Percentiles rank a stretch among this genome's conserved stretches.
Evolutionary conservation across 768 basidiomycete genomes (phyloP).

Genomic region (Nidularia pulvinata): DNA sequence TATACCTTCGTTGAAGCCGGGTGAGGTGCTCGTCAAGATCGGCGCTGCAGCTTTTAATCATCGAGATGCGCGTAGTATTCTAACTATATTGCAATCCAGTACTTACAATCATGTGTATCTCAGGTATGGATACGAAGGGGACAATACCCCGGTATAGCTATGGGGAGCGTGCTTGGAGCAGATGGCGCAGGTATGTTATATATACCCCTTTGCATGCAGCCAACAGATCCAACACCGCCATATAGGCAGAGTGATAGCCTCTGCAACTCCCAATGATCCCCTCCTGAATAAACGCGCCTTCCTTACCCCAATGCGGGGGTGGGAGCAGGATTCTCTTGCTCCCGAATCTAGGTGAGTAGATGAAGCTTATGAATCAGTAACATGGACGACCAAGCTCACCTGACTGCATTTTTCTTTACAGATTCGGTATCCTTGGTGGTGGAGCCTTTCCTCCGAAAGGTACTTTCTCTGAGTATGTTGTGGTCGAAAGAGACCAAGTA

Average conservation of each 20-base stretch:
- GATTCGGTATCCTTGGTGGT: slow-evolving; percentile 72
- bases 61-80: slow-evolving; percentile 49
- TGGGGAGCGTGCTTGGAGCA: slow-evolving; percentile 63
- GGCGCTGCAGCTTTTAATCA: slow-evolving; percentile 78
- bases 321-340: slow-evolving; percentile 61
- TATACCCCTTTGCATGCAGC: not conserved
- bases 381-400: too few relatives aligned
- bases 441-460: slow-evolving; percentile 53
- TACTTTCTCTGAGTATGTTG: slow-evolving; percentile 76
- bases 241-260: slow-evolving; percentile 63
- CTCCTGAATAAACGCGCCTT: slow-evolving; percentile 70
- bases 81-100: not conserved
- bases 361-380: too few relatives aligned
- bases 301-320: slow-evolving; percentile 74
- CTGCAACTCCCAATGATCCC: slow-evolving; percentile 48
- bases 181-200: slow-evolving; percentile 67
- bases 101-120: slow-evolving; percentile 2
- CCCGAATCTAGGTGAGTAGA: slow-evolving; percentile 59
- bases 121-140: slow-evolving; percentile 79
- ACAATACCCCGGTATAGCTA: slow-evolving; percentile 60
- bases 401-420: slow-evolving; percentile 13
- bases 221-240: not conserved
- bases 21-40: slow-evolving; percentile 68
- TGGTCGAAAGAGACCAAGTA: slow-evolving; percentile 70
- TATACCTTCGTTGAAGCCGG: slow-evolving; percentile 48